phyloP scores from a whole-genome alignment of 257 asterid genomes.

The Forsythia suspensa region DNA sequence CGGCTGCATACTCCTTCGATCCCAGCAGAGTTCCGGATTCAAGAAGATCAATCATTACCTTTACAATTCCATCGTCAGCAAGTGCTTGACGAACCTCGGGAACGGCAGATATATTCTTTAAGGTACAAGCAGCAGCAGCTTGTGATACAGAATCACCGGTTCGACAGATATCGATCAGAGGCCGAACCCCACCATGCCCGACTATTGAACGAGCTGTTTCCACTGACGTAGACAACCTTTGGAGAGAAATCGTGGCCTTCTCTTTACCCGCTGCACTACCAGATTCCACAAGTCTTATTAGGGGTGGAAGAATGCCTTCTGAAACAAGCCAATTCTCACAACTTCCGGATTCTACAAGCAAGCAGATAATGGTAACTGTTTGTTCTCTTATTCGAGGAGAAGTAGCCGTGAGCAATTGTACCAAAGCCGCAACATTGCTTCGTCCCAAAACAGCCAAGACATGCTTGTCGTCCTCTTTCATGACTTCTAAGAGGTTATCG shows the following conservation, averaged over 20 bases:
- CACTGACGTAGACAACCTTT: conserved; percentile 63
- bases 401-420: conserved; percentile 78
- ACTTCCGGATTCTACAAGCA: conserved; percentile 71
- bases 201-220: conserved; percentile 75
- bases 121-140: conserved; percentile 71
- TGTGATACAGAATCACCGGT: conserved; percentile 70
- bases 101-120: conserved; percentile 72
- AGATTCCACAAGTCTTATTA: conserved; percentile 77
- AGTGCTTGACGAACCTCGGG: conserved; percentile 66
- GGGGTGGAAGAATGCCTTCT: conserved; percentile 80
- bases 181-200: conserved; percentile 81
- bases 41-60: conserved; percentile 62
- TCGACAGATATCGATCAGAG: conserved; percentile 66
- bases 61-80: conserved; percentile 74
- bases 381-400: conserved; percentile 82
- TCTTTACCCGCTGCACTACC: conserved; percentile 76
- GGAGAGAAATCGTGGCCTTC: conserved; percentile 75
- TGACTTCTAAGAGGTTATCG: conserved; percentile 63
- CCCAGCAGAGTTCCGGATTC: conserved; percentile 67
- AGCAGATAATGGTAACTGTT: conserved; percentile 63
- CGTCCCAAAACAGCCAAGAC: conserved; percentile 71
- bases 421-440: conserved; percentile 65
- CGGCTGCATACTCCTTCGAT: conserved; percentile 83
- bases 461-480: conserved; percentile 79
- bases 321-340: conserved; percentile 81